Percentiles rank a stretch among this genome's conserved stretches.
Conservation (phyloP, 192 early-diverging fungal species). For the Chytriomyces sp. region DNA sequence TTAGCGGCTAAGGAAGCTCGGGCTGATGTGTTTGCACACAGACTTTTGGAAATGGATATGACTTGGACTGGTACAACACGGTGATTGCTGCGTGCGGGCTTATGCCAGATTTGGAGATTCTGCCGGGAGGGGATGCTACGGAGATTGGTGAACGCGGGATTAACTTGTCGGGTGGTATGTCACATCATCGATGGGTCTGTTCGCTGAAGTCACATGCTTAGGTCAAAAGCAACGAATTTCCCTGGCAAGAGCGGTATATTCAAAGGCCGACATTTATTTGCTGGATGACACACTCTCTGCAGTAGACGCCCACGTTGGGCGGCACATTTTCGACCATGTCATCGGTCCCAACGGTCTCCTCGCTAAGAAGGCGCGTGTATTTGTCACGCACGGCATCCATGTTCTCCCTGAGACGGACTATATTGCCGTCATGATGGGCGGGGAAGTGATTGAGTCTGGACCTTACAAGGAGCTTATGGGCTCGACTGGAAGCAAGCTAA, state of each 20-base stretch:
- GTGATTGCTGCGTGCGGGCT: conserved; percentile 85
- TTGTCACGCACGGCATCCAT: conserved; percentile 69
- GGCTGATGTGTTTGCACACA: too few relatives aligned
- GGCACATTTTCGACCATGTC: conserved; percentile 84
- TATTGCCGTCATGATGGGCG: conserved; percentile 75
- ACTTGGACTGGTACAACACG: not conserved
- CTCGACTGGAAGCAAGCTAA: conserved; percentile 56
- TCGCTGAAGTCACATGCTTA: not conserved
- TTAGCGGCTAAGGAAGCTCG: too few relatives aligned
- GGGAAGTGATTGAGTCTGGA: conserved; percentile 70
- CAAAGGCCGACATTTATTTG: conserved; percentile 85
- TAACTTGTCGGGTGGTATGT: conserved; percentile 45
- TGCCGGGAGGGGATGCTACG: conserved; percentile 85
- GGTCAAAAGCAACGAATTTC: conserved; percentile 59
- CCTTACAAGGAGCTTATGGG: conserved; percentile 67
- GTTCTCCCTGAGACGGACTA: conserved; percentile 68
- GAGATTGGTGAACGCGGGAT: conserved; percentile 75
- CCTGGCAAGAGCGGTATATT: conserved; percentile 82
- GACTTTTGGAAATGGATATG: conserved; percentile 44
- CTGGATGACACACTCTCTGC: conserved; percentile 49
- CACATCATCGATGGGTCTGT: not conserved
- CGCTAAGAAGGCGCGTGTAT: conserved; percentile 72
- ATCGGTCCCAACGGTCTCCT: conserved; percentile 86
- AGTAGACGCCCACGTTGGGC: conserved; percentile 76
- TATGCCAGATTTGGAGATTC: conserved; percentile 80